Evolutionary conservation across 148 eudicot species (phyloP).

Genomic region (Cornus suecica): DNA sequence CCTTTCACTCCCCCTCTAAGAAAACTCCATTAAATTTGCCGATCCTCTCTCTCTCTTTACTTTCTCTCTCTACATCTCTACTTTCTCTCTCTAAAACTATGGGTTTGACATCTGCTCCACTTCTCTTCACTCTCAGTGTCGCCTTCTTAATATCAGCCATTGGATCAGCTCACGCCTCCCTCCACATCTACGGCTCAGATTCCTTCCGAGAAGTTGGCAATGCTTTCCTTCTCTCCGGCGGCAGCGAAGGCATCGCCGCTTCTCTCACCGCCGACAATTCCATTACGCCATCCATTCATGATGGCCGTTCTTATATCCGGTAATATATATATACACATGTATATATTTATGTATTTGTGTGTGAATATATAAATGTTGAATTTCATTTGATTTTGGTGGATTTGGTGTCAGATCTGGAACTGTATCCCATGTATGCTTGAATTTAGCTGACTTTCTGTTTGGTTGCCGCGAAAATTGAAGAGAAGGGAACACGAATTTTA

Average conservation of each 20-base stretch:
- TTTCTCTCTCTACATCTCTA: conserved; percentile 1
- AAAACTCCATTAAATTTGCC: conserved; percentile 32
- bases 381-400: neutral
- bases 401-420: conserved; percentile 18
- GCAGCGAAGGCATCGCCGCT: conserved; percentile 79
- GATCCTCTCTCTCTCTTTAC: conserved; percentile 9
- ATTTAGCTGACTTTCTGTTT: conserved; percentile 1
- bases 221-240: conserved; percentile 78
- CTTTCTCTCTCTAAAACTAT: conserved; percentile 12
- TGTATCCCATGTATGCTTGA: conserved; percentile 1
- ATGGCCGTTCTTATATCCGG: conserved; percentile 78
- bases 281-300: conserved; percentile 28
- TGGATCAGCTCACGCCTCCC: conserved; percentile 46
- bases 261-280: conserved; percentile 33
- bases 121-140: conserved; percentile 12
- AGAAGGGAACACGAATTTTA: neutral
- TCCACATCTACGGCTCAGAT: conserved; percentile 69
- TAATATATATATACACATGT: conserved; percentile 8
- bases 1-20: conserved; percentile 5
- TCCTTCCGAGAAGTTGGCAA: conserved; percentile 79
- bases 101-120: conserved; percentile 13
- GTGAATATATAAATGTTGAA: neutral
- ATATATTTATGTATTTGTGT: neutral
- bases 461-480: neutral
- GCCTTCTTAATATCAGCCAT: conserved; percentile 20